Base-by-base conservation (phyloP, 352 stramenopile genomes). In the Pythium diclinum region DNA sequence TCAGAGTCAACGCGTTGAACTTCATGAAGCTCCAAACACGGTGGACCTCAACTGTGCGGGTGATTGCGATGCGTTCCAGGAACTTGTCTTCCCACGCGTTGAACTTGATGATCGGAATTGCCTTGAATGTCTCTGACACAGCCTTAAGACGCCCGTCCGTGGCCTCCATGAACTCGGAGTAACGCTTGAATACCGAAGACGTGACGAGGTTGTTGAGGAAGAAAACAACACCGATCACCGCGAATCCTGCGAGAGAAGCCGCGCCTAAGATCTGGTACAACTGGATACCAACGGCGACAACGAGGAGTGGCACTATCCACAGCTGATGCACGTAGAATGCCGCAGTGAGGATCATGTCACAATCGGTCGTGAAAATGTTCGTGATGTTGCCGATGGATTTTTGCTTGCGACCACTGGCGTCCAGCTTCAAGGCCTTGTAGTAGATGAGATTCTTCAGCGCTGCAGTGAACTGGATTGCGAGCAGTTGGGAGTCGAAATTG, bases 41-140 rank as follows among this genome's bases (percentile, higher is more conserved):
- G 9, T 44, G 6, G 8, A 84, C 28, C 53, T 85, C 79, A 19
- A 7, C 56, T 14, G 61, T 42, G 4, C 78, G 69, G 5, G 63
- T 48, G 21, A 51, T 49, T 3, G 65, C 67, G 33, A 87, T 84
- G 9, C 90, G 81, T 40, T 86, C 81, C n/a, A 77, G 69, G 73
- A 98, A 94, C 8, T 85, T 83, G 23, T 79, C 59, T 61, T 69
- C 94, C 88, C 87, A 98, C 3, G 88, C 87, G 72, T 97, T 97
- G 56, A 97, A 91, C 75, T 98, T 98, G 77, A 98, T 85, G 59
- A 97, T 91, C n/a, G 80, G 71, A 63, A 98, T 97, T 3, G 77
- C 68, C 46, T 74, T 85, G 59, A 90, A 81, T 1, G 75, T 76
- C 42, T 91, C 80, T 7, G 72, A 72, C 6, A 91, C 66, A 17